These are phyloP conservation scores for Aspergillus sp. DNA, from an alignment of 2,329 filamentous ascomycete genomes.

Conservation along the genomic window DNA sequence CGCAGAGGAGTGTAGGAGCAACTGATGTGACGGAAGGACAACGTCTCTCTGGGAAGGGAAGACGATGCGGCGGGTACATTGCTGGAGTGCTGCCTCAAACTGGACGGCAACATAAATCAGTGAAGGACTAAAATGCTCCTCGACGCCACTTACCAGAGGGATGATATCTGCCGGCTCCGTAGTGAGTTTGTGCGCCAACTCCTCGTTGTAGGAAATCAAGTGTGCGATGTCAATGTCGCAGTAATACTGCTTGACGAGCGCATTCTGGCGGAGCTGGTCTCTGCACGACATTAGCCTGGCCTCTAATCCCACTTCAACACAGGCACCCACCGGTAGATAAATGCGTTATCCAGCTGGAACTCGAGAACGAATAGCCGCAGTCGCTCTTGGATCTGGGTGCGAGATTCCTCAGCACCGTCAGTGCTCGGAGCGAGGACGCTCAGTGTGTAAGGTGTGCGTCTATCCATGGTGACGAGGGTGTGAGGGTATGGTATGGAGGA, in stretches of 20 bases:
- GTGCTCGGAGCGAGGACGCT: conserved; percentile 65
- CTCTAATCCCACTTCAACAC: background rate
- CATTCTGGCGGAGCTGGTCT: conserved; percentile 92
- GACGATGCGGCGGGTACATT: conserved; percentile 87
- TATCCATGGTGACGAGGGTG: conserved; percentile 56
- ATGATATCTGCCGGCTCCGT: conserved; percentile 90
- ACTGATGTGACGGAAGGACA: conserved; percentile 79
- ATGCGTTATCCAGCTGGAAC: conserved; percentile 87
- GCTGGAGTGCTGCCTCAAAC: conserved; percentile 86
- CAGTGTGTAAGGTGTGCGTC: conserved; percentile 75
- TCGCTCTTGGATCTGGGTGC: conserved; percentile 63
- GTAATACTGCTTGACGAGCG: conserved; percentile 84
- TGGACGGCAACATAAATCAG: conserved; percentile 25
- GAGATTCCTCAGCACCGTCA: conserved; percentile 58
- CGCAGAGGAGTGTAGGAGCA: conserved; percentile 86
- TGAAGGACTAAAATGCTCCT: too few species aligned
- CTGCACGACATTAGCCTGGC: conserved; percentile 36
- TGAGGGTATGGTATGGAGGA: too few species aligned
- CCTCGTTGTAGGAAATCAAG: conserved; percentile 91
- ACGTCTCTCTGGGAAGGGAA: conserved; percentile 63
- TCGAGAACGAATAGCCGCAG: conserved; percentile 87
- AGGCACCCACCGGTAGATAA: conserved; percentile 70
- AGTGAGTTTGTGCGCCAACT: conserved; percentile 79
- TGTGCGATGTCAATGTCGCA: conserved; percentile 95
- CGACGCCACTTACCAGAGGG: conserved; percentile 56